Conservation (phyloP, 306 rosid species). For the Ormosia semicastrata region DNA sequence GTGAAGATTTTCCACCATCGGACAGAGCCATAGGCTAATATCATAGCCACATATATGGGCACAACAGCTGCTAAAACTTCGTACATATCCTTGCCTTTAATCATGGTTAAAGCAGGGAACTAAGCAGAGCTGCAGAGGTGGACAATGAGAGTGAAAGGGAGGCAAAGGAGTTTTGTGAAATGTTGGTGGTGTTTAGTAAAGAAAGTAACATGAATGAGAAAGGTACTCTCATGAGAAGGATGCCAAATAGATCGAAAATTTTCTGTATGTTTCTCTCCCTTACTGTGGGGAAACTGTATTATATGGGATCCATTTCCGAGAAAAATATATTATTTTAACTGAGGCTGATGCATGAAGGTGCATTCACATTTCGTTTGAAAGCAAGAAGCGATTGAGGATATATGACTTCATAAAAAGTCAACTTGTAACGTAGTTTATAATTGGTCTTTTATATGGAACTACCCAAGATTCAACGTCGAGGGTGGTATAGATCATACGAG, state of each 20-base stretch:
- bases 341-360: background rate
- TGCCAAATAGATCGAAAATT: background rate
- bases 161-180: background rate
- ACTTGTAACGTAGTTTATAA: background rate
- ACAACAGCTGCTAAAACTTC: slow-evolving; percentile 27
- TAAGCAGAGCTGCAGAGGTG: too few relatives aligned
- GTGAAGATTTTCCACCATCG: slow-evolving; percentile 50
- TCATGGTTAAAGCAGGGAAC: slow-evolving; percentile 40
- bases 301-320: too few relatives aligned
- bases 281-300: too few relatives aligned
- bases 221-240: background rate
- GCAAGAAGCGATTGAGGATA: background rate
- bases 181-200: background rate
- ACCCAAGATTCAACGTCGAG: background rate
- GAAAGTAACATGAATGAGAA: background rate
- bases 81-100: slow-evolving; percentile 67
- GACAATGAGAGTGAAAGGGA: background rate
- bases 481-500: background rate
- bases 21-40: slow-evolving; percentile 30
- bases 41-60: slow-evolving; percentile 37
- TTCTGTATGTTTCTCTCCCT: too few relatives aligned
- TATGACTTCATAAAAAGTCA: background rate
- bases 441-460: background rate
- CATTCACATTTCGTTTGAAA: too few relatives aligned
- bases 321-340: too few relatives aligned